Evolutionary conservation across 805 yeast genomes (phyloP).

Genomic region (Lachancea meyersii): DNA sequence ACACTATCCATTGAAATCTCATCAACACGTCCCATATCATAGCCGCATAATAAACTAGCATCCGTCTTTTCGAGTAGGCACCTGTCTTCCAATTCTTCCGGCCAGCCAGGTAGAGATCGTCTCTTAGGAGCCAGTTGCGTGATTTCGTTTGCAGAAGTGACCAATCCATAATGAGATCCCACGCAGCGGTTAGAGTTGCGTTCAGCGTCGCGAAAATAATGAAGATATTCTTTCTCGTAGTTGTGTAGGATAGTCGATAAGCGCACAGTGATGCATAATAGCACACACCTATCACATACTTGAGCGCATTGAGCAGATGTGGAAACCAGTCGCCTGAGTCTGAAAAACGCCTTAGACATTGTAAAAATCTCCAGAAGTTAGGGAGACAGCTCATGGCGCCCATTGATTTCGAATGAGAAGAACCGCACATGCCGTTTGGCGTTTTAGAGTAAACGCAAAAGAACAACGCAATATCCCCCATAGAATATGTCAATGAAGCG

Average conservation of each 20-base stretch:
- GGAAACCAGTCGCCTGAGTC: conserved; percentile 97
- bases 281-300: conserved; percentile 60
- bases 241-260: conserved; percentile 47
- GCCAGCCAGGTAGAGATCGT: conserved; percentile 60
- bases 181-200: conserved; percentile 58
- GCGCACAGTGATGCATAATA: conserved; percentile 71
- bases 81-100: conserved; percentile 33
- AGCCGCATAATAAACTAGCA: conserved; percentile 61
- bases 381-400: conserved; percentile 86
- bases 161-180: conserved; percentile 98
- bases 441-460: conserved; percentile 68
- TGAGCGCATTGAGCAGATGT: conserved; percentile 81
- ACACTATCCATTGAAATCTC: conserved; percentile 89
- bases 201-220: conserved; percentile 71
- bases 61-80: conserved; percentile 22
- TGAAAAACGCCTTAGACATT: conserved; percentile 82
- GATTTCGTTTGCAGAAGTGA: conserved; percentile 68
- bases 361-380: conserved; percentile 82
- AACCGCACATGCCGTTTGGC: conserved; percentile 57
- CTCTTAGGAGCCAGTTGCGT: conserved; percentile 54
- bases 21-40: conserved; percentile 66
- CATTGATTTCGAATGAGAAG: conserved; percentile 65
- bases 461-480: conserved; percentile 79
- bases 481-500: conserved; percentile 80
- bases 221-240: conserved; percentile 47